Evolutionary conservation across 441 rosid species (phyloP).

Genomic region (Adansonia grandidieri): DNA sequence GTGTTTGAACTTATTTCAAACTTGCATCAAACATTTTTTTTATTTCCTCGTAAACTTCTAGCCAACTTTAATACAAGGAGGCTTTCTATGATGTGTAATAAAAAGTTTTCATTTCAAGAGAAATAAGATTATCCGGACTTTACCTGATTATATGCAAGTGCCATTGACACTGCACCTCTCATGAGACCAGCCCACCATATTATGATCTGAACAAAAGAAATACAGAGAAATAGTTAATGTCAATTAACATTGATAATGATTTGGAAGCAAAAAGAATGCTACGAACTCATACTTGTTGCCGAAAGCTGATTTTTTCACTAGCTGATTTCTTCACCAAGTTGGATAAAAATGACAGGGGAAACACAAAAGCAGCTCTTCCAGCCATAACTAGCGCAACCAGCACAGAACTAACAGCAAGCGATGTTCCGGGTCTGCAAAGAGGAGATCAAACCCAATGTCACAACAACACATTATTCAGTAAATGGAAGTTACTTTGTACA

Average conservation of each 20-base stretch:
- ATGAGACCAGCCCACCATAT: conserved; percentile 99
- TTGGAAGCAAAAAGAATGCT: conserved; percentile 15
- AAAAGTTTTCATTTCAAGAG: neutral
- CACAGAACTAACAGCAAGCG: conserved; percentile 75
- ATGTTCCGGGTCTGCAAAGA: conserved; percentile 80
- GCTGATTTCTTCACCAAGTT: conserved; percentile 70
- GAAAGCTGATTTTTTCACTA: conserved; percentile 62
- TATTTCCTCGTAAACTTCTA: neutral
- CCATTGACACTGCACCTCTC: conserved; percentile 99
- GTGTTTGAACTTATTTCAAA: neutral
- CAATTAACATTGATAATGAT: conserved; percentile 1
- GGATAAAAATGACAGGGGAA: conserved; percentile 81
- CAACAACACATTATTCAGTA: conserved; percentile 9
- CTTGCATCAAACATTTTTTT: neutral
- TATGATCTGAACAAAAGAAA: conserved; percentile 55
- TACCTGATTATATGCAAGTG: conserved; percentile 96
- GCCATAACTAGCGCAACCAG: conserved; percentile 68
- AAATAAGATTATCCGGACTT: conserved; percentile 16
- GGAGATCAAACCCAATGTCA: conserved; percentile 23
- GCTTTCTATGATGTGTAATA: neutral
- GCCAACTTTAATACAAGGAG: neutral
- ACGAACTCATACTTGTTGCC: conserved; percentile 64
- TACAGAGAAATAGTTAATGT: conserved; percentile 2
- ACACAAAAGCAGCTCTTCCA: conserved; percentile 96
- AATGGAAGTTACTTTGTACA: neutral